phyloP scores from a whole-genome alignment of 2,329 filamentous ascomycete genomes.

The Sodiomyces alkalinus region DNA sequence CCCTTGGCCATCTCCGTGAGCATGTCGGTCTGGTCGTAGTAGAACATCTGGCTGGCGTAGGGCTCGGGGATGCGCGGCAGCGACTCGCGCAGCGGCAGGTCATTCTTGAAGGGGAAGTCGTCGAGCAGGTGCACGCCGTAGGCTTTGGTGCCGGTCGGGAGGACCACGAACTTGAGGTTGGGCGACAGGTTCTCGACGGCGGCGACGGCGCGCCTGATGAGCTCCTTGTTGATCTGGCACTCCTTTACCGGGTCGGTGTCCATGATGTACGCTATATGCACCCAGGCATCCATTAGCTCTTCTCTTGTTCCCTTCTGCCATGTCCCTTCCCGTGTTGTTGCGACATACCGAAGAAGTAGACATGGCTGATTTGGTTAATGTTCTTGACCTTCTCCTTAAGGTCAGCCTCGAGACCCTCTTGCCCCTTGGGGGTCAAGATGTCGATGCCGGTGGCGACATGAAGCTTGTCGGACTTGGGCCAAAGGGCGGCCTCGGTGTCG shows the following conservation, averaged over 20 bases:
- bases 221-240: conserved; percentile 18
- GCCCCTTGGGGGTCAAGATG: conserved; percentile 14
- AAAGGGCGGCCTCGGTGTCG: conserved; percentile 11
- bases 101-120: conserved; percentile 14
- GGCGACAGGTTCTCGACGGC: conserved; percentile 20
- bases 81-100: conserved; percentile 21
- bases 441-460: conserved; percentile 19
- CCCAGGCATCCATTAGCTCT: no score
- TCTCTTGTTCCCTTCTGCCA: no score
- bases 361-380: conserved; percentile 22
- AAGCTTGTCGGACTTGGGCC: conserved; percentile 15
- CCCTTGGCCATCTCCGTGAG: conserved; percentile 17
- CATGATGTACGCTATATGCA: conserved; percentile 18
- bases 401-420: conserved; percentile 15
- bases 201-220: conserved; percentile 21
- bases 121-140: conserved; percentile 17
- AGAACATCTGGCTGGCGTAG: conserved; percentile 26
- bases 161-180: conserved; percentile 21
- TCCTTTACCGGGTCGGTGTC: conserved; percentile 17
- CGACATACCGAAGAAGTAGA: conserved; percentile 23
- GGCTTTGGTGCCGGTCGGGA: conserved; percentile 26
- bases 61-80: conserved; percentile 24
- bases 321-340: no score
- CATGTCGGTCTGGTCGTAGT: conserved; percentile 28
- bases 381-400: conserved; percentile 18